These are phyloP conservation scores for Fraxinus angustifolia DNA, from an alignment of 305 asterid genomes.

Conservation along the genomic window DNA sequence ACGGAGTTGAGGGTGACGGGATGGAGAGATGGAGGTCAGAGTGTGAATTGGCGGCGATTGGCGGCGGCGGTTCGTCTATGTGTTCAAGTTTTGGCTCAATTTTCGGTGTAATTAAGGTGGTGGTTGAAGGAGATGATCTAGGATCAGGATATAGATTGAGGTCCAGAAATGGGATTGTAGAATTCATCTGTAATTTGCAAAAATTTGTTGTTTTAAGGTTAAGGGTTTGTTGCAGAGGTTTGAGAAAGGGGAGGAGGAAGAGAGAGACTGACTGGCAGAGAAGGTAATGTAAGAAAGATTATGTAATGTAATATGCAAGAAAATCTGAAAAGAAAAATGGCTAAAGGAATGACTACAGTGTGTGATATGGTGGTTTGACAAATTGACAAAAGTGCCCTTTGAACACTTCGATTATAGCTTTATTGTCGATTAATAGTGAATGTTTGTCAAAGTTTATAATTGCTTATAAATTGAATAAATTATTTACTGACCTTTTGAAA, in stretches of 20 bases:
- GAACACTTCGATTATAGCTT: neutral
- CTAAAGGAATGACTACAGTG: neutral
- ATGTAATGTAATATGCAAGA: neutral
- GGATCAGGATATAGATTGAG: constrained; percentile 30
- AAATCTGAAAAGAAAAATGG: neutral
- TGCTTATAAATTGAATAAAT: no score
- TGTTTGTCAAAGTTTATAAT: neutral
- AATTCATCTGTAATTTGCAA: constrained; percentile 29
- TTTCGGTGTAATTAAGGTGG: constrained; percentile 35
- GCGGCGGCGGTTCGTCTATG: constrained; percentile 31
- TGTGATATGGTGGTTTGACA: neutral
- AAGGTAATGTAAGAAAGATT: neutral
- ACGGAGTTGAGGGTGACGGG: constrained; percentile 4
- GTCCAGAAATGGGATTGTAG: constrained; percentile 36
- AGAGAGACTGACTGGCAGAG: neutral
- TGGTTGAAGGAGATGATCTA: constrained; percentile 23
- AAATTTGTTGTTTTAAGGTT: neutral
- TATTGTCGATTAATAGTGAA: no score
- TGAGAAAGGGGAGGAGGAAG: neutral
- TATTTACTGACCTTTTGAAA: neutral
- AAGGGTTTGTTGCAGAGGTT: neutral
- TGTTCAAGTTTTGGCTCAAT: constrained; percentile 58
- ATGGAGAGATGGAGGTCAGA: constrained; percentile 3
- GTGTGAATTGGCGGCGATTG: constrained; percentile 3
- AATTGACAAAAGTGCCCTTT: neutral